Conservation (phyloP, 805 yeast genomes). For the Sugiyamaella floridensis region DNA sequence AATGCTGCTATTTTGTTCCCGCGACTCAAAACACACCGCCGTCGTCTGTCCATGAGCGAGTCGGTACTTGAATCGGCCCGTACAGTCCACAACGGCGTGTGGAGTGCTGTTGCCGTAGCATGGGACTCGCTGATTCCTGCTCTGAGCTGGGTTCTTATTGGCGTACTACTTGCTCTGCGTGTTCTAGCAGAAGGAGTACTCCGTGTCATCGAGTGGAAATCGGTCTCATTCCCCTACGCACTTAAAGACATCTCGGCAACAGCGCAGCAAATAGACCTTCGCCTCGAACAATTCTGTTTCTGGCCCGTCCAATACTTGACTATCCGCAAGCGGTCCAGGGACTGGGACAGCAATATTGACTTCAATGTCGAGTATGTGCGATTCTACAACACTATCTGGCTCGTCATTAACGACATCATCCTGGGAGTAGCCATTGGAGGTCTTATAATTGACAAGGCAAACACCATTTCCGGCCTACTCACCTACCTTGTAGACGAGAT, state of each 20-base stretch:
- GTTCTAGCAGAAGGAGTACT: conserved; percentile 28
- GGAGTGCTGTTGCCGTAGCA: conserved; percentile 1
- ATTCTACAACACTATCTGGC: conserved; percentile 85
- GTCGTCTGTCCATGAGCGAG: conserved; percentile 24
- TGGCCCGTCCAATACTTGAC: conserved; percentile 74
- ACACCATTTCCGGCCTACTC: conserved; percentile 20
- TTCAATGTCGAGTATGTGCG: conserved; percentile 44
- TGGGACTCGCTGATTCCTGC: conserved; percentile 12
- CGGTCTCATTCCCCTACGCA: conserved; percentile 11
- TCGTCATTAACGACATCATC: conserved; percentile 72
- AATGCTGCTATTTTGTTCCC: conserved; percentile 26
- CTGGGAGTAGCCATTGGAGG: conserved; percentile 60
- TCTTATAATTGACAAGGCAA: conserved; percentile 36
- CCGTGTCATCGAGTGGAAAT: conserved; percentile 25
- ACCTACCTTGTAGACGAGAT: conserved; percentile 33
- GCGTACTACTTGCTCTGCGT: conserved; percentile 22
- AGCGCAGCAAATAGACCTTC: conserved; percentile 70
- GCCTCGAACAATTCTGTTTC: conserved; percentile 67
- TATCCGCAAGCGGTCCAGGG: conserved; percentile 37
- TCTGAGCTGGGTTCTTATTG: conserved; percentile 16
- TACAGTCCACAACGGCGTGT: conserved; percentile 11
- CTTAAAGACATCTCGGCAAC: conserved; percentile 46
- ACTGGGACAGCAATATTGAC: conserved; percentile 35
- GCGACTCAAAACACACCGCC: conserved; percentile 13
- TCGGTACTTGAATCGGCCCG: conserved; percentile 12